Evolutionary conservation across 441 rosid species (phyloP).

Genomic region (Raphanus hybrid): DNA sequence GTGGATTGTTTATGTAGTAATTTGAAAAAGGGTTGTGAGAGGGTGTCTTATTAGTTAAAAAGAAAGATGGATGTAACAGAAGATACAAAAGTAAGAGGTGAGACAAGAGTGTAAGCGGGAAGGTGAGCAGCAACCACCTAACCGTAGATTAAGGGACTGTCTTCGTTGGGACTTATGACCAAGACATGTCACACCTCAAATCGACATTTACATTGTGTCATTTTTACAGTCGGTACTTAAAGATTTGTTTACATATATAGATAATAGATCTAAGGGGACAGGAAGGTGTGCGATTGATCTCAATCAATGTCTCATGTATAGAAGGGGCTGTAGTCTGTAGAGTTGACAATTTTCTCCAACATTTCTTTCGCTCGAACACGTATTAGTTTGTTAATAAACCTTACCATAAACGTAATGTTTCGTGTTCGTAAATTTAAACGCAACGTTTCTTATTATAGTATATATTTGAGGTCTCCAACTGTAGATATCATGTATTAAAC

Average conservation of each 20-base stretch:
- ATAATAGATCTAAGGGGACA: slow-evolving; percentile 36
- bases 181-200: slow-evolving; percentile 35
- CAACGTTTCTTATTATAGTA: slow-evolving; percentile 23
- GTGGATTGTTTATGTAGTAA: neutral
- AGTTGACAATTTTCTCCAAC: slow-evolving; percentile 30
- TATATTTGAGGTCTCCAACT: neutral
- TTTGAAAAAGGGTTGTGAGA: neutral
- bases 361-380: slow-evolving; percentile 6
- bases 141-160: slow-evolving; percentile 40
- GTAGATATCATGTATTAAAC: too few relatives aligned
- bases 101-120: slow-evolving; percentile 22
- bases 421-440: slow-evolving; percentile 11
- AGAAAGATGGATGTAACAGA: slow-evolving; percentile 37
- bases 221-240: neutral
- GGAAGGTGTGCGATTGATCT: slow-evolving; percentile 35
- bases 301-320: slow-evolving; percentile 36
- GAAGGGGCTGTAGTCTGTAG: slow-evolving; percentile 20
- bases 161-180: slow-evolving; percentile 35
- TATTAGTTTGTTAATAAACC: slow-evolving; percentile 1
- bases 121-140: slow-evolving; percentile 73
- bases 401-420: slow-evolving; percentile 20
- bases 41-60: neutral
- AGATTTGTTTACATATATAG: neutral
- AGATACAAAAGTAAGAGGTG: slow-evolving; percentile 19
- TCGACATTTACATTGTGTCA: slow-evolving; percentile 27